Base-by-base conservation (phyloP, 495 filamentous ascomycete species). In the Hypoxylon lienhwacheense region DNA sequence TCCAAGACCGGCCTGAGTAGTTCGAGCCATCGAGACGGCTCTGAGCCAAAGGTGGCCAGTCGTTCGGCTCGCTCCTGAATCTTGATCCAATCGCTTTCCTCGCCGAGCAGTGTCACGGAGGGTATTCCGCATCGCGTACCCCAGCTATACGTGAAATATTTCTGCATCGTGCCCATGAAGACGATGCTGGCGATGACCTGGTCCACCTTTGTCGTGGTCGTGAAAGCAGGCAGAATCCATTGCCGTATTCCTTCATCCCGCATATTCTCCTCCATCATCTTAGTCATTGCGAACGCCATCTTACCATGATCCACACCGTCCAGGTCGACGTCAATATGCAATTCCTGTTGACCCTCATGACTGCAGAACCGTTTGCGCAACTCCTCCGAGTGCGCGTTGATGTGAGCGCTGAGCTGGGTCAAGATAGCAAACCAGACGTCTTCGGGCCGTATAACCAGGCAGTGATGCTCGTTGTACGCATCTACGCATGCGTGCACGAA, bases 291-390 rank as follows among this genome's bases (percentile, higher is more conserved):
- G 39, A 33, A 65, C 5, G 72, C 70, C 51, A 74, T 53, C 24
- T 63, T 60, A 25, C 68, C 70, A 50, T 71, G 68, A 64, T 75
- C 66, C 24, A 71, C 59, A 11, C 34, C 53, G n/a, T 64, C 63
- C 5, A 72, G 58, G 16, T 63, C 45, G n/a, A 55, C 59, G 2
- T 70, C 62, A 55, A 80, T 64, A 44, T 67, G 46, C 0, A 83
- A 60, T 20, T 76, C 59, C 54, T 77, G 72, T 55, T 79, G 71
- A 5, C 79, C 77, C 66, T 97, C 93, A 16, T 93, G 77, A 66
- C 87, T 82, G 25, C 92, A 77, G 65, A 85, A 97, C 66, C 96
- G 91, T 53, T 90, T 89, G 35, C 93, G 78, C 16, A 97, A 73
- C 42, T 86, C 86, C 63, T 86, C 89, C 22, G 97, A 73, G 35